A percentile compares a stretch with the other conserved stretches of the same genome.
Conservation (phyloP, 2,329 filamentous ascomycete genomes). For the Huntiella moniliformis region DNA sequence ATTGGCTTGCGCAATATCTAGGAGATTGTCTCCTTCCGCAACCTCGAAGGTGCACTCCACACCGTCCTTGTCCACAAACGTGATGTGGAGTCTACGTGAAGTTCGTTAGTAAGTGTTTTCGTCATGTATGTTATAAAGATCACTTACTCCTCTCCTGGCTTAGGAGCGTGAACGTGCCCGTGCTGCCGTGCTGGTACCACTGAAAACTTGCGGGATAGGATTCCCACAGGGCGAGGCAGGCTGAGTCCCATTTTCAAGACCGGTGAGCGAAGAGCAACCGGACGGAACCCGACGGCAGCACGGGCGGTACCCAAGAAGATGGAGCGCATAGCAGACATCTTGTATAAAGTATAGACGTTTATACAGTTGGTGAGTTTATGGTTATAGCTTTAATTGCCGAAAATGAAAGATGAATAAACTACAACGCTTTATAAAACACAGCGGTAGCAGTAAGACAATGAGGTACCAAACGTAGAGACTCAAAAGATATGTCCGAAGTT, state of each 20-base stretch:
- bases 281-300: slow-evolving; percentile 7
- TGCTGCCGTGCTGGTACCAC: slow-evolving; percentile 27
- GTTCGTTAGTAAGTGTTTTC: neutral
- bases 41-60: slow-evolving; percentile 60
- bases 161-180: slow-evolving; percentile 66
- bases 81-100: slow-evolving; percentile 53
- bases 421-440: neutral
- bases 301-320: slow-evolving; percentile 6
- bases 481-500: too few relatives aligned
- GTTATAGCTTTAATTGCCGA: too few relatives aligned
- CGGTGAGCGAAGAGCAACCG: slow-evolving; percentile 14
- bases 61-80: slow-evolving; percentile 85
- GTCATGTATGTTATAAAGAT: neutral
- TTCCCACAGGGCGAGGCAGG: too few relatives aligned
- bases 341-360: neutral
- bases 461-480: too few relatives aligned
- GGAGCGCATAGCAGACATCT: slow-evolving; percentile 7
- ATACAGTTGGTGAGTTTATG: too few relatives aligned
- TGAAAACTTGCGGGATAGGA: too few relatives aligned
- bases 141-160: slow-evolving; percentile 76
- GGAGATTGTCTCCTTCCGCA: slow-evolving; percentile 70
- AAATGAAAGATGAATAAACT: neutral
- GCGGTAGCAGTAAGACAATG: too few relatives aligned
- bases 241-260: too few relatives aligned
- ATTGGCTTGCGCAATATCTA: slow-evolving; percentile 87